A percentile compares a stretch with the other conserved stretches of the same genome.
Evolutionary conservation across 495 filamentous ascomycete genomes (phyloP).

Genomic region (Penicillium steckii): DNA sequence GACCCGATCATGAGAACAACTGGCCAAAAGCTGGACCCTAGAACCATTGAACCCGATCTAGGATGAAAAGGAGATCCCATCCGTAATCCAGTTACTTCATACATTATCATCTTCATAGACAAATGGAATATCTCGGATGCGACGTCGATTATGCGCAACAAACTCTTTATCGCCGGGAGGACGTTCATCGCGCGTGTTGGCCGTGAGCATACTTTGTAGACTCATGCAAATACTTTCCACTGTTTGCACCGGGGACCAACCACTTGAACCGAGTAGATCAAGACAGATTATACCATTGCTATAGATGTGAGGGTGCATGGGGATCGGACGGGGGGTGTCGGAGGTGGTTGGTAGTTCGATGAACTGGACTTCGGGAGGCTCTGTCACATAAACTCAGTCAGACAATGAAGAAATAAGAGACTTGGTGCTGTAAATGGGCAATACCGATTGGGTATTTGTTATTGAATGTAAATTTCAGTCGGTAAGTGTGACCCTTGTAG

Average conservation of each 20-base stretch:
- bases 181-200: conserved; percentile 85
- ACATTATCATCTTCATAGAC: conserved; percentile 85
- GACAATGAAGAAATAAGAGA: not conserved
- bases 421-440: not conserved
- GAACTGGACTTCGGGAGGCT: conserved; percentile 93
- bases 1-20: no score
- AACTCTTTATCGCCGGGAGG: conserved; percentile 86
- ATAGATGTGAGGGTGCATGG: conserved; percentile 97
- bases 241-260: conserved; percentile 96
- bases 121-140: conserved; percentile 84
- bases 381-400: conserved; percentile 36
- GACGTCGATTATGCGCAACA: conserved; percentile 69
- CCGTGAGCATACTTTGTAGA: conserved; percentile 96
- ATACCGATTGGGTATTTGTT: conserved; percentile 87
- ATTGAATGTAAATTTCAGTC: conserved; percentile 84
- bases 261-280: conserved; percentile 80
- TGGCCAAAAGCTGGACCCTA: no score
- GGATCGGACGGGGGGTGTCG: conserved; percentile 65
- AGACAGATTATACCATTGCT: conserved; percentile 98
- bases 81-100: no score
- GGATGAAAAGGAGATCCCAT: no score
- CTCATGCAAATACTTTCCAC: conserved; percentile 98
- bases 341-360: conserved; percentile 48
- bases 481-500: conserved; percentile 76
- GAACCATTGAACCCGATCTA: no score